These are phyloP conservation scores for Umbelopsis isabellina DNA, from an alignment of 192 early-diverging fungal species.

Conservation along the genomic window DNA sequence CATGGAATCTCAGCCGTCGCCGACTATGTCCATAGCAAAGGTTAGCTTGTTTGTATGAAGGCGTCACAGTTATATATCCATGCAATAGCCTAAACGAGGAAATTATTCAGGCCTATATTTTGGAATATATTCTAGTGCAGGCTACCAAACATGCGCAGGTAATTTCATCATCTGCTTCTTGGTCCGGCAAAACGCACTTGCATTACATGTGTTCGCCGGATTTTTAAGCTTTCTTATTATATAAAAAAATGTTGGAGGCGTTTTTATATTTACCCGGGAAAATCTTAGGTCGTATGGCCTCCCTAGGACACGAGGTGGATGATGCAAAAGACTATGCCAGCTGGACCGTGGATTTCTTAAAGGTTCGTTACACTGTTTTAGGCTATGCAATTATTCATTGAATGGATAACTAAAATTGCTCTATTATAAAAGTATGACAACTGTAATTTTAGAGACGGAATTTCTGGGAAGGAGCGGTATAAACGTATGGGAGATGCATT, in stretches of 20 bases:
- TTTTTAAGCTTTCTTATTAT: background rate
- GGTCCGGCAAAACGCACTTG: background rate
- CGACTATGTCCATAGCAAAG: constrained; percentile 52
- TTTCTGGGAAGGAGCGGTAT: constrained; percentile 32
- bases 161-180: background rate
- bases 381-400: background rate
- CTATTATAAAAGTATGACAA: constrained; percentile 46
- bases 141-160: constrained; percentile 33
- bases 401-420: background rate
- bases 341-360: constrained; percentile 65
- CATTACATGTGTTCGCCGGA: background rate
- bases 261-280: constrained; percentile 35
- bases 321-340: constrained; percentile 55
- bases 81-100: no score
- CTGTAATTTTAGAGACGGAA: constrained; percentile 46
- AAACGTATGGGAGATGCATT: constrained; percentile 43
- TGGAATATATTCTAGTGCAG: constrained; percentile 47
- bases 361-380: constrained; percentile 12
- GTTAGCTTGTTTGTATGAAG: background rate
- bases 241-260: background rate
- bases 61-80: no score
- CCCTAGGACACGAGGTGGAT: constrained; percentile 40
- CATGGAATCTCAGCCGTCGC: constrained; percentile 52
- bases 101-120: constrained; percentile 39
- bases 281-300: constrained; percentile 51